Conservation (phyloP, 148 eudicot genomes). For the Suaeda aralocaspica region DNA sequence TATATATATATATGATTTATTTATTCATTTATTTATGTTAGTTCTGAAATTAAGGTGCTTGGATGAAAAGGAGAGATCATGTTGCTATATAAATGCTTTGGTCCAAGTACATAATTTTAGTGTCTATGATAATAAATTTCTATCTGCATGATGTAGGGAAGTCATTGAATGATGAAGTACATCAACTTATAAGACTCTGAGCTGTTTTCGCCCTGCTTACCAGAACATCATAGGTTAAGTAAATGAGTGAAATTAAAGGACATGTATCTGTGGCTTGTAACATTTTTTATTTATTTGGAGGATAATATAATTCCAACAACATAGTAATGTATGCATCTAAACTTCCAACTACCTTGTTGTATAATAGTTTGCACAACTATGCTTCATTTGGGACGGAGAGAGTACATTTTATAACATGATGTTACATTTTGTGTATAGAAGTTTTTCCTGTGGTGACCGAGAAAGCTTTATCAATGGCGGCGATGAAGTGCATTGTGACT, state of each 20-base stretch:
- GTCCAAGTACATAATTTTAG: slow-evolving; percentile 27
- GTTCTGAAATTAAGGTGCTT: slow-evolving; percentile 8
- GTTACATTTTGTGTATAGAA: no score
- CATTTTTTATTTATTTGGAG: not conserved
- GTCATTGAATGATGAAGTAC: slow-evolving; percentile 23
- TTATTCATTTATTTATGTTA: not conserved
- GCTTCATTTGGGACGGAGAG: no score
- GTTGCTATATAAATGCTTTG: slow-evolving; percentile 9
- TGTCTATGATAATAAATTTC: slow-evolving; percentile 25
- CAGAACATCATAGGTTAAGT: slow-evolving; percentile 13
- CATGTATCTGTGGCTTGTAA: slow-evolving; percentile 1
- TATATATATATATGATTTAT: no score
- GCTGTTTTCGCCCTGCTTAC: slow-evolving; percentile 10
- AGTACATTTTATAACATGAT: no score
- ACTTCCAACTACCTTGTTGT: no score
- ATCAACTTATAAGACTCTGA: slow-evolving; percentile 8
- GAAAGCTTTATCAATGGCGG: no score
- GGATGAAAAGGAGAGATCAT: slow-evolving; percentile 10
- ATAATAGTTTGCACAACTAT: no score
- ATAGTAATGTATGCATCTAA: not conserved
- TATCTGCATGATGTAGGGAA: slow-evolving; percentile 20
- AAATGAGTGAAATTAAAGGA: not conserved
- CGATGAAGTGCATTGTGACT: no score
- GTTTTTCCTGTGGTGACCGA: no score
- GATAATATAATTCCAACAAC: not conserved